Evolutionary conservation across 257 asterid genomes (phyloP), one percentile per base, ranked within the genome.

Genomic region (Haberlea rhodopensis): DNA sequence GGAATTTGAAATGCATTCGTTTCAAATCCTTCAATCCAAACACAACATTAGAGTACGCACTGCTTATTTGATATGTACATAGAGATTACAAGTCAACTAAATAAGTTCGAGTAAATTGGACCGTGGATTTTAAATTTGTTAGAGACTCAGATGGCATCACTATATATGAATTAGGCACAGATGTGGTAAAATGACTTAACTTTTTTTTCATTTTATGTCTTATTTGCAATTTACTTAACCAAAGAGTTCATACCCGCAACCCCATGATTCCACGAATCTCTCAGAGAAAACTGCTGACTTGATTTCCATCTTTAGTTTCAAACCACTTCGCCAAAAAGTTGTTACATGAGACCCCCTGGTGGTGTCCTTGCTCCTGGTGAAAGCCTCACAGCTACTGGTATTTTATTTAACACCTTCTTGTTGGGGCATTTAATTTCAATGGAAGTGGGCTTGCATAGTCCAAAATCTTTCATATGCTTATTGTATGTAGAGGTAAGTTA

Each of bases 271-370:
- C 46, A 37, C 13, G 46, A 37, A 3, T 37, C 46, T 37, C n/a
- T n/a, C 5, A 3, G n/a, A 37, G 46, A 11, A 37, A 37, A 37
- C n/a, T 37, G 46, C 46, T 37, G 18, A 48, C 56, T 63, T 32
- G 46, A 25, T 69, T 70, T 55, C 66, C 68, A 57, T 59, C 66
- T 72, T 29, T 66, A 87, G 95, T 89, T 89, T 71, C 98, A 91
- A 85, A 89, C 98, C 26, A 91, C 91, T 34, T 94, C 95, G 28
- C 97, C 97, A 48, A 91, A 91, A 79, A 91, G 96, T 70, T 91
- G 96, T 82, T 91, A 71, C 63, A 91, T 91, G 96, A 84, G 95
- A 27, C 98, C 98, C 8, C 95, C 98, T 32, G 96, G 96, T 25
- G 95, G 92, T 66, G 69, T 84, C 69, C 96, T 91, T 57, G 90